A percentile compares a stretch with the other conserved stretches of the same genome.
Evolutionary conservation across 345 rosid genomes (phyloP).

Genomic region (Lepidium aucheri): DNA sequence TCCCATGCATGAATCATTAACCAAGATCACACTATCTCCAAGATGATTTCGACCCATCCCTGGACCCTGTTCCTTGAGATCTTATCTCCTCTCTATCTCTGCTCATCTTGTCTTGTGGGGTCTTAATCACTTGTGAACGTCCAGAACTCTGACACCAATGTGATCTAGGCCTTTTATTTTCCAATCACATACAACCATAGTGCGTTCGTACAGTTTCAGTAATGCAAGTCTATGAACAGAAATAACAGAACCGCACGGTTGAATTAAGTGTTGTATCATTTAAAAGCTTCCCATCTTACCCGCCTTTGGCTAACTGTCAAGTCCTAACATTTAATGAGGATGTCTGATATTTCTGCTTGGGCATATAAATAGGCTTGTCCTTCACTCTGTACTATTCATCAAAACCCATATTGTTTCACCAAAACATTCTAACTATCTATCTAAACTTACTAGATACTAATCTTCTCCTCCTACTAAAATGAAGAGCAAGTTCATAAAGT

Average conservation of each 20-base stretch:
- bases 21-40: slow-evolving; percentile 58
- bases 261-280: slow-evolving; percentile 13
- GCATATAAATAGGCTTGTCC: slow-evolving; percentile 25
- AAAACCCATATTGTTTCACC: slow-evolving; percentile 4
- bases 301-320: slow-evolving; percentile 33
- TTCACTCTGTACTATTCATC: slow-evolving; percentile 22
- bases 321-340: slow-evolving; percentile 43
- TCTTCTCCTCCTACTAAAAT: slow-evolving; percentile 5
- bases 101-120: slow-evolving; percentile 52
- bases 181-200: slow-evolving; percentile 6
- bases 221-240: slow-evolving; percentile 11
- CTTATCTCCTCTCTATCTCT: slow-evolving; percentile 44
- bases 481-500: slow-evolving; percentile 38
- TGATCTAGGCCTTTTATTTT: not conserved
- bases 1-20: slow-evolving; percentile 16
- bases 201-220: slow-evolving; percentile 56
- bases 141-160: slow-evolving; percentile 18
- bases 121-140: slow-evolving; percentile 25
- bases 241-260: slow-evolving; percentile 34
- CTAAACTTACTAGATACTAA: not conserved
- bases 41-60: slow-evolving; percentile 48
- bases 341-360: slow-evolving; percentile 17
- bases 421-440: slow-evolving; percentile 2
- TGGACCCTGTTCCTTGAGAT: slow-evolving; percentile 35
- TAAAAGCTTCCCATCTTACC: slow-evolving; percentile 16